phyloP scores from a whole-genome alignment of 306 rosid genomes.

The Sindora glabra region DNA sequence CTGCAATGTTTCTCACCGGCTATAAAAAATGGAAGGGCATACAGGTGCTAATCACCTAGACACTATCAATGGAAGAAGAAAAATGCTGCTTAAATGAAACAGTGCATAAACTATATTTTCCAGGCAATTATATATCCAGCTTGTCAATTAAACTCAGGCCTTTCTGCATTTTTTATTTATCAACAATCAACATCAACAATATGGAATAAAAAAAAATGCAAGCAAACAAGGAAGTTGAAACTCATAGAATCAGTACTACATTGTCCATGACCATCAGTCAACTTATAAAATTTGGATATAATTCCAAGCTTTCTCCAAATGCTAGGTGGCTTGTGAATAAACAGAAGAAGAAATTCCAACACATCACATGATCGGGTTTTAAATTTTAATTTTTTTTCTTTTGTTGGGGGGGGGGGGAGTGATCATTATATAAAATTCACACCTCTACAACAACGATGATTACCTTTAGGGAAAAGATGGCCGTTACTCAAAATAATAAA shows the following conservation, averaged over 20 bases:
- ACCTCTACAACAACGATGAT: no score
- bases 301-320: background rate
- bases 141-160: background rate
- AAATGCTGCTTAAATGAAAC: background rate
- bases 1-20: background rate
- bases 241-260: background rate
- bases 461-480: no score
- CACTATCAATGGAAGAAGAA: background rate
- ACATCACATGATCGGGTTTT: no score
- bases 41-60: background rate
- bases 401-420: no score
- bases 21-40: background rate
- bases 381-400: no score
- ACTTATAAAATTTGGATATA: background rate
- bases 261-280: background rate
- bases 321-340: background rate
- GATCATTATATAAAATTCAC: no score
- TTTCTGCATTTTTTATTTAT: background rate
- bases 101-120: background rate
- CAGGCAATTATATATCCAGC: background rate
- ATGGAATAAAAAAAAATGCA: background rate
- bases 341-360: background rate
- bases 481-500: no score
- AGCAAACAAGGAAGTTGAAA: background rate
- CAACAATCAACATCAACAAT: background rate